Evolutionary conservation across 1,284 basidiomycete species (phyloP), one percentile per base, ranked within the genome.

Genomic region (Apiotrichum laibachii): DNA sequence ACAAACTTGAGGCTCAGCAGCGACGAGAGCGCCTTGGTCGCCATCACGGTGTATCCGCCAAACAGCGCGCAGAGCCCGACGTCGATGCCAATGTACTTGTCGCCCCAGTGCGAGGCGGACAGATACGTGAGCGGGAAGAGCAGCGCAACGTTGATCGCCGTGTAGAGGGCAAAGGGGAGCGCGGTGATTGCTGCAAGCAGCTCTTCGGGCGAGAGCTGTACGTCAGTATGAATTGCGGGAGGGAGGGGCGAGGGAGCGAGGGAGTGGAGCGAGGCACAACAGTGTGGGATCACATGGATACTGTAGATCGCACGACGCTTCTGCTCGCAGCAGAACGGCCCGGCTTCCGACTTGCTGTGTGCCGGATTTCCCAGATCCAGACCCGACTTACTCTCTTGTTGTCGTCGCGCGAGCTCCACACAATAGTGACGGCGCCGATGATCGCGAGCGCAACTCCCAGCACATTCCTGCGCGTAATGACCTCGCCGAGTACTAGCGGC

Each of bases 371-470:
- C 35, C 35, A 9, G 9, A 37, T 37, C 7, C 26, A 19, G 18
- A 2, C 26, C 26, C 26, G 26, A 66, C 76, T 62, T 55, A 92
- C 82, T 50, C 51, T 42, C 86, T 82, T 19, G 82, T 77, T 90
- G 83, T 35, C 86, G 85, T 33, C 86, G 80, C 71, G 89, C 85
- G 57, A 88, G 82, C 53, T 88, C 86, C 62, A 92, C 5, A 98
- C 94, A n/a, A 99, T 91, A 0, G 91, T 94, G 11, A 90, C 84
- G 1, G 91, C 92, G 8, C 92, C 92, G 16, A 93, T 72, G 45
- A 93, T 83, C 19, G 91, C 88, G 55, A 95, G 83, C 0, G 82
- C 65, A 52, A 94, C 86, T n/a, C 95, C 95, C 39, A 94, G 73
- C n/a, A 97, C 79, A 73, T 98, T 95, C 48, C 85, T 83, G 82